Base-by-base conservation (phyloP, 2,329 filamentous ascomycete genomes). In the Xylaria sp. region DNA sequence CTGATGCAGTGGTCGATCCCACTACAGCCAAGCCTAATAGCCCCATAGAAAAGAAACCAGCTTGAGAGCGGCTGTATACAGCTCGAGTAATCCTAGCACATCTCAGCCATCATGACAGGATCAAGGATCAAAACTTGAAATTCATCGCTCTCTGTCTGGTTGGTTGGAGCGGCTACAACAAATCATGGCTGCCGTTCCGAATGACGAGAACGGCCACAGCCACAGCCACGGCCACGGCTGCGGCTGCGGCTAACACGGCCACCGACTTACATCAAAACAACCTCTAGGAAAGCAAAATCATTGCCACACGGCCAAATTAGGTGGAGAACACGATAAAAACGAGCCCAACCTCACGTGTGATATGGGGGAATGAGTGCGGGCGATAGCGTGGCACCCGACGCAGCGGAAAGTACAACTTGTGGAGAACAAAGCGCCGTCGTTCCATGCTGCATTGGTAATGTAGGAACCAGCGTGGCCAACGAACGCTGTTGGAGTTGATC, bases 111-210 rank as follows among this genome's bases (percentile, higher is more conserved):
- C 13, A n/a, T 55, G 32, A 36, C 52, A 55, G n/a, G 30, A n/a
- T 36, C 32, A 55, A 34, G 52, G 52, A 12, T 55, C 30, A 5
- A 5, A 55, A 36, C 50, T 53, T n/a, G 25, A 32, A 32, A 20
- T 32, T 15, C 34, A n/a, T 34, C 50, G 12, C 18, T 18, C 30
- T n/a, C 30, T 20, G 3, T 55, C 28, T 55, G 50, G 32, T n/a
- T 55, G 50, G 32, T 30, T 55, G 50, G 50, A 55, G 30, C 50
- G 30, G n/a, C 30, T 53, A 30, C 30, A 34, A 18, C n/a, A 36
- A 30, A 55, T 20, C 3, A 55, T 13, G 20, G 28, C 9, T n/a
- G 50, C 50, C 18, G 50, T 53, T 18, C 10, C 50, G 30, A 18
- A 55, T n/a, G 7, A 55, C 18, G 52, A 36, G 18, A 15, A 32